phyloP scores from a whole-genome alignment of 164 flowering plant species.

The Santalum album region DNA sequence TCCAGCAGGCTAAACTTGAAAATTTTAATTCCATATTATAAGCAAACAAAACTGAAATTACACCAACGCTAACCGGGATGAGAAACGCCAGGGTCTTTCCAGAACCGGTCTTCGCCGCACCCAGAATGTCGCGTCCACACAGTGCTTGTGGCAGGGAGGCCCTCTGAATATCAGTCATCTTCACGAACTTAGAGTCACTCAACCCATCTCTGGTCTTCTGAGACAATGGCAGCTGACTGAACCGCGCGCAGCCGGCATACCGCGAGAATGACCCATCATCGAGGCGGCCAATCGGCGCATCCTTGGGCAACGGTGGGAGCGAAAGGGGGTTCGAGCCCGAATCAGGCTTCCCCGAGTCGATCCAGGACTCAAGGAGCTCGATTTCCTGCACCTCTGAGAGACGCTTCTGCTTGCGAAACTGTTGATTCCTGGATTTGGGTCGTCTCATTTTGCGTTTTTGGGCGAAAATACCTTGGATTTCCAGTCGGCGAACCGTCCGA shows the following conservation, averaged over 20 bases:
- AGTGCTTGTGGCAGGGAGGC: conserved; percentile 85
- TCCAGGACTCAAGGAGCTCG: conserved; percentile 59
- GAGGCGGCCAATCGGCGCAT: conserved; percentile 40
- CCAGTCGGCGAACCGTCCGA: no score
- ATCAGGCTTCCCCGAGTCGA: conserved; percentile 61
- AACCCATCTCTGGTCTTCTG: conserved; percentile 57
- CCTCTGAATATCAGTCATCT: conserved; percentile 80
- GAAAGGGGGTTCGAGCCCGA: conserved; percentile 76
- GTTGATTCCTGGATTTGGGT: conserved; percentile 18
- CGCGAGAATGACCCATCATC: conserved; percentile 36
- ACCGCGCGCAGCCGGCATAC: conserved; percentile 54
- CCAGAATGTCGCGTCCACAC: conserved; percentile 84
- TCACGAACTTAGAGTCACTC: conserved; percentile 22
- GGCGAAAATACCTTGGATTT: no score
- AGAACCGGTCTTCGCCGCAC: conserved; percentile 95
- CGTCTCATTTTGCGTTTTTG: conserved; percentile 26
- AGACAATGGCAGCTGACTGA: conserved; percentile 69
- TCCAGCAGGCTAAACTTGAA: no score
- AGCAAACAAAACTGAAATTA: neutral
- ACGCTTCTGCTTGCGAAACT: conserved; percentile 25
- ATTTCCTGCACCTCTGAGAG: conserved; percentile 52
- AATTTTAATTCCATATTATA: neutral
- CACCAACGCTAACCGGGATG: conserved; percentile 77
- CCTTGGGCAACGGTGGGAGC: conserved; percentile 31
- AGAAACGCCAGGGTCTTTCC: conserved; percentile 91